A percentile compares a stretch with the other conserved stretches of the same genome.
phyloP scores from a whole-genome alignment of 2,329 filamentous ascomycete species.

The Westerdykella sp. region DNA sequence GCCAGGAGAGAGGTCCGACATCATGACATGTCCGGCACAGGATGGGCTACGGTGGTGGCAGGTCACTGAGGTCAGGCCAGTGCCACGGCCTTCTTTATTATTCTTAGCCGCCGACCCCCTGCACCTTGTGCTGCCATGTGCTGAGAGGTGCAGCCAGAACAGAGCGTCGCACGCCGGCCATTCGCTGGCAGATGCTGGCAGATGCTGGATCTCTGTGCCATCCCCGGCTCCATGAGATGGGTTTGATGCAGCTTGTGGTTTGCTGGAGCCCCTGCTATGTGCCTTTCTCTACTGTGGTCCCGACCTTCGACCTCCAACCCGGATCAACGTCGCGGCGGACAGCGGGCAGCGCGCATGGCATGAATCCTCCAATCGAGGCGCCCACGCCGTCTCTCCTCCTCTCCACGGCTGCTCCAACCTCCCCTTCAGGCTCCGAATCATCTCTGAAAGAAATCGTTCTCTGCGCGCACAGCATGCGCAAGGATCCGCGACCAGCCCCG shows the following conservation, averaged over 20 bases:
- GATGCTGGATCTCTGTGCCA: constrained; percentile 3
- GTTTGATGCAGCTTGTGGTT: constrained; percentile 3
- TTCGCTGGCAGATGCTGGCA: background rate
- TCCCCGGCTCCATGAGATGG: constrained; percentile 3
- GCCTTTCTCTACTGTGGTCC: background rate
- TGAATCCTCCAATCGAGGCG: constrained; percentile 9
- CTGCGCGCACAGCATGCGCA: constrained; percentile 9
- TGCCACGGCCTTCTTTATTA: constrained; percentile 5
- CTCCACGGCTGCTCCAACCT: constrained; percentile 3
- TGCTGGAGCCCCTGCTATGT: constrained; percentile 1
- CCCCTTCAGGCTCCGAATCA: background rate
- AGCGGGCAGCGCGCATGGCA: background rate
- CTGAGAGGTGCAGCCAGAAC: constrained; percentile 2
- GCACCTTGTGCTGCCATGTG: constrained; percentile 7
- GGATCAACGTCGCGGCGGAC: constrained; percentile 4
- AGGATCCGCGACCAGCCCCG: constrained; percentile 10
- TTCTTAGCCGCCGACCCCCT: constrained; percentile 17
- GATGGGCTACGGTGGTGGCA: background rate
- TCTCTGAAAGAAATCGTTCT: background rate
- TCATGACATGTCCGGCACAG: too few relatives aligned
- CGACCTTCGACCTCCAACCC: constrained; percentile 4
- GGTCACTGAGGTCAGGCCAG: constrained; percentile 1
- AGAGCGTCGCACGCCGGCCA: constrained; percentile 9
- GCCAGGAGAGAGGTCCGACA: too few relatives aligned
- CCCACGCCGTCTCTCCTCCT: constrained; percentile 2